Evolutionary conservation across 2,329 filamentous ascomycete genomes (phyloP).

Genomic region (Trichoderma koningiopsis): DNA sequence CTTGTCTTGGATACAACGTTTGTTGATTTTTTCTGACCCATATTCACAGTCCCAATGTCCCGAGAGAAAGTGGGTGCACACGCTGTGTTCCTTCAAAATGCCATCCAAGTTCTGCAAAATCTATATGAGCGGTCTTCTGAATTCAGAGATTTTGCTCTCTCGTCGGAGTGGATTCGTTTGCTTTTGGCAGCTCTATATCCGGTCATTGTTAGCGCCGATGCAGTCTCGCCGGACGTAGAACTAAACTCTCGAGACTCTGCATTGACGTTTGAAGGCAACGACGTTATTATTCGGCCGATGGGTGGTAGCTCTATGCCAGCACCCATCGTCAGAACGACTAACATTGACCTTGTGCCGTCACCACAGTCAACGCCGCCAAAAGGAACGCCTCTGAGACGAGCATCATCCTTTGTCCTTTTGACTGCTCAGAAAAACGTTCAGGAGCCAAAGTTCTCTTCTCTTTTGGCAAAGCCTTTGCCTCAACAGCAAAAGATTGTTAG

Average conservation of each 20-base stretch:
- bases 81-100: slow-evolving; percentile 69
- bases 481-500: slow-evolving; percentile 49
- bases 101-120: slow-evolving; percentile 77
- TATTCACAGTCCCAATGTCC: slow-evolving; percentile 33
- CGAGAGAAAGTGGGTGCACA: slow-evolving; percentile 54
- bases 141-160: slow-evolving; percentile 81
- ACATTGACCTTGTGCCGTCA: slow-evolving; percentile 52
- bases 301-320: slow-evolving; percentile 58
- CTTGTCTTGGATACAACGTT: too few relatives aligned
- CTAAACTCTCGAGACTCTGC: slow-evolving; percentile 80
- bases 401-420: slow-evolving; percentile 89
- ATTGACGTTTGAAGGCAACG: slow-evolving; percentile 81
- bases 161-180: slow-evolving; percentile 79
- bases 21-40: slow-evolving; percentile 25
- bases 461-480: slow-evolving; percentile 37
- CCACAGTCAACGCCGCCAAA: slow-evolving; percentile 49
- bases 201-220: slow-evolving; percentile 81
- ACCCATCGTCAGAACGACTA: slow-evolving; percentile 75
- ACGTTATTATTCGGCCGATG: slow-evolving; percentile 79
- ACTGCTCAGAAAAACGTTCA: slow-evolving; percentile 67
- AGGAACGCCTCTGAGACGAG: slow-evolving; percentile 70
- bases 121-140: slow-evolving; percentile 73
- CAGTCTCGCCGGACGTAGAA: slow-evolving; percentile 80
- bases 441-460: slow-evolving; percentile 62
- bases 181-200: slow-evolving; percentile 83